A percentile compares a stretch with the other conserved stretches of the same genome.
These are phyloP conservation scores for Chrysoporthe austroafricana DNA, from an alignment of 2,329 filamentous ascomycete genomes.

Conservation along the genomic window DNA sequence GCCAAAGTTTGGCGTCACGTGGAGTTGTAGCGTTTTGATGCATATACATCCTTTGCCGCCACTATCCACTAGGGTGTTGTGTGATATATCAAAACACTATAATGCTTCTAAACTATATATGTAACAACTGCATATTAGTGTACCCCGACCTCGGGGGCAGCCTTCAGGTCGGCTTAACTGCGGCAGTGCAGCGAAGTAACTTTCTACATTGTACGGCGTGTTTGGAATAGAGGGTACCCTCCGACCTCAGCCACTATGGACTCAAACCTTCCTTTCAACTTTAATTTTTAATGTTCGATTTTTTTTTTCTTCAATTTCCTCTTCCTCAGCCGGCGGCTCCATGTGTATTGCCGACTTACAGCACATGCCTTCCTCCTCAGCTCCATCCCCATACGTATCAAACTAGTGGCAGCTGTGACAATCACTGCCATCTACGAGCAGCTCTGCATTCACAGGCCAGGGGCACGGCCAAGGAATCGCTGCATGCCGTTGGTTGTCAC, in stretches of 20 bases:
- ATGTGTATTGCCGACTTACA: no score
- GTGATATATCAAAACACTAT: neutral
- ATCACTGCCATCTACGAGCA: constrained; percentile 5
- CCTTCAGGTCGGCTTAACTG: neutral
- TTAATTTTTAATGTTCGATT: neutral
- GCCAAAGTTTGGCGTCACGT: constrained; percentile 28
- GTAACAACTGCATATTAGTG: neutral
- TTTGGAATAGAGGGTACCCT: no score
- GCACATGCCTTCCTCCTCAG: no score
- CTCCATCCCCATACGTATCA: neutral
- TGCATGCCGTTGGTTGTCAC: neutral
- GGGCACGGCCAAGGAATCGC: neutral
- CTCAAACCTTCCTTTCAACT: no score
- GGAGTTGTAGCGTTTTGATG: constrained; percentile 4
- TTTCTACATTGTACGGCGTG: no score
- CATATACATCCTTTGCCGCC: neutral
- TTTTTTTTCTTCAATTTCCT: neutral
- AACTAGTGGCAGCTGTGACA: neutral
- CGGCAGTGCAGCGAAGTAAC: neutral
- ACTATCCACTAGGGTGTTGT: neutral
- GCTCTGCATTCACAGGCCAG: neutral
- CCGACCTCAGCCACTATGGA: no score
- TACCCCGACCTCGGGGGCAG: neutral
- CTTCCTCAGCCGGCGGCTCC: no score
- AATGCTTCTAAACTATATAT: neutral